Evolutionary conservation across 2,329 filamentous ascomycete genomes (phyloP).

Genomic region (Paecilomyces niveus): DNA sequence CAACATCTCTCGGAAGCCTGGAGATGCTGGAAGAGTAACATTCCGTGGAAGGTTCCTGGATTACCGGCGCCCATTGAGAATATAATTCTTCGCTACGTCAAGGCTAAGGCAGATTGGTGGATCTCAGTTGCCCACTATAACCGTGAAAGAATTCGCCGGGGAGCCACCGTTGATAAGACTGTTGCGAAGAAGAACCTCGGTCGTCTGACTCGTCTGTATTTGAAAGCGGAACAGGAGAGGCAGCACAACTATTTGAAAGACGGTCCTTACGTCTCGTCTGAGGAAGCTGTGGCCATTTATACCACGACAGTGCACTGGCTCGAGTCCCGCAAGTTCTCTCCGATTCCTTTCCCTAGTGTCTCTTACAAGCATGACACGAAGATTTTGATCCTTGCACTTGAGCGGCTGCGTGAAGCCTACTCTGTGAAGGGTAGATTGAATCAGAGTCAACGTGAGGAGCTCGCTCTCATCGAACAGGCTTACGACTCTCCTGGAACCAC

Average conservation of each 20-base stretch:
- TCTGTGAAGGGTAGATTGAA: constrained; percentile 96
- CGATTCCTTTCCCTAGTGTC: constrained; percentile 96
- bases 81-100: constrained; percentile 96
- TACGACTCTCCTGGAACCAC: constrained; percentile 98
- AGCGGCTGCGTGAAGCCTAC: constrained; percentile 89
- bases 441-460: constrained; percentile 92
- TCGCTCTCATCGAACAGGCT: constrained; percentile 94
- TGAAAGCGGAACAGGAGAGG: constrained; percentile 95
- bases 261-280: constrained; percentile 94
- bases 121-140: constrained; percentile 99
- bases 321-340: constrained; percentile 95
- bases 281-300: constrained; percentile 97
- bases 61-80: constrained; percentile 96
- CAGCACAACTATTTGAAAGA: constrained; percentile 99
- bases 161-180: constrained; percentile 97
- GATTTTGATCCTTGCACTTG: constrained; percentile 90
- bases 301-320: constrained; percentile 98
- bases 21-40: constrained; percentile 99
- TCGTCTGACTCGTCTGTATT: constrained; percentile 86
- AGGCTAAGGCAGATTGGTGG: constrained; percentile 99
- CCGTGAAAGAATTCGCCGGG: constrained; percentile 89
- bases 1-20: constrained; percentile 97
- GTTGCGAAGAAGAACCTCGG: constrained; percentile 99
- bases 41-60: constrained; percentile 98
- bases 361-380: constrained; percentile 99